Percentiles rank a stretch among this genome's conserved stretches.
Evolutionary conservation across 441 rosid species (phyloP).

Genomic region (Populus hybrid): DNA sequence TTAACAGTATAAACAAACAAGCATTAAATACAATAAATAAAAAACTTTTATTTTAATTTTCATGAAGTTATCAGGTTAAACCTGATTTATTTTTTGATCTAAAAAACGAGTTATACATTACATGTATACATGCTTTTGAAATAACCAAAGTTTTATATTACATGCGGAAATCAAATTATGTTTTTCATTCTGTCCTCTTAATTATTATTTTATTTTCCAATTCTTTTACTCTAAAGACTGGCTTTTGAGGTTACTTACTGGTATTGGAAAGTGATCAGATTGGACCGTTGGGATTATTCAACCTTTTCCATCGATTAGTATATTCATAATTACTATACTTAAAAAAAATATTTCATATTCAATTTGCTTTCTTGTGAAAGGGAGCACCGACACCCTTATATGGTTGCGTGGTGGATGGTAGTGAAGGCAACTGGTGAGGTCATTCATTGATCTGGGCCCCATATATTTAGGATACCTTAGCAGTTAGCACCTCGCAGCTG

Average conservation of each 20-base stretch:
- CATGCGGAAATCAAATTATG: no score
- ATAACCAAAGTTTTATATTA: no score
- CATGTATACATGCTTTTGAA: no score
- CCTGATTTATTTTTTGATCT: no score
- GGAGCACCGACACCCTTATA: not conserved
- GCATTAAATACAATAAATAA: no score
- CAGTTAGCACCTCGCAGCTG: not conserved
- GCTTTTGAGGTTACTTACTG: not conserved
- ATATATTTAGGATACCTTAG: no score
- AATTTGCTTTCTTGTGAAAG: not conserved
- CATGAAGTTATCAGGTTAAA: no score
- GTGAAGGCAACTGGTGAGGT: not conserved
- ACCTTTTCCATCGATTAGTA: not conserved
- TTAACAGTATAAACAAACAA: no score
- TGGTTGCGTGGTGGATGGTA: not conserved
- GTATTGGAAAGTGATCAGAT: not conserved
- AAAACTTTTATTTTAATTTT: no score
- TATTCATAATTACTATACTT: not conserved
- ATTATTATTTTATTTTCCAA: not conserved
- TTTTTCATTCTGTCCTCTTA: not conserved
- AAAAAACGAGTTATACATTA: no score
- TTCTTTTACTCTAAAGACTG: not conserved
- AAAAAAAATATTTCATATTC: no score
- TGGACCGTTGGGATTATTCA: not conserved
- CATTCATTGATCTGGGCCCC: not conserved